phyloP scores from a whole-genome alignment of 2,329 filamentous ascomycete species.

The Drechslerella stenobrocha region DNA sequence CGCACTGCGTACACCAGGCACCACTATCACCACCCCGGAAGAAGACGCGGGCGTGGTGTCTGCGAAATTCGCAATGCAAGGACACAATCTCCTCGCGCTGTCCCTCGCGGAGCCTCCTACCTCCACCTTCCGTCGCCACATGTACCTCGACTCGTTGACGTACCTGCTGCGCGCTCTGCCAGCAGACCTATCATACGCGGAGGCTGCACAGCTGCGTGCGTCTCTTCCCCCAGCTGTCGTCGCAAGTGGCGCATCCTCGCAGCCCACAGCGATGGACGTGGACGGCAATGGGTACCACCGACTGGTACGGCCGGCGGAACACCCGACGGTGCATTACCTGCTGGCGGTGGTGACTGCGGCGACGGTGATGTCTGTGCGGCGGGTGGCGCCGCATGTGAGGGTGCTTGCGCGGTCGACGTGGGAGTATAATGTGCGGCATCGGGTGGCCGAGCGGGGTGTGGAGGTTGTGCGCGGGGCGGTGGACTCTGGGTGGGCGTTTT shows the following conservation, averaged over 20 bases:
- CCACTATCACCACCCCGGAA: background rate
- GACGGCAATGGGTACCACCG: background rate
- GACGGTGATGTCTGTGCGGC: slow-evolving; percentile 33
- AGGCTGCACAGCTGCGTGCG: slow-evolving; percentile 34
- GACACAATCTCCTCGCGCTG: slow-evolving; percentile 34
- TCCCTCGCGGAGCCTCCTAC: slow-evolving; percentile 40
- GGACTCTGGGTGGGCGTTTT: slow-evolving; percentile 30
- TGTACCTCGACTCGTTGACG: slow-evolving; percentile 45
- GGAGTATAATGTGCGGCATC: slow-evolving; percentile 41
- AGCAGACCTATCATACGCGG: slow-evolving; percentile 22
- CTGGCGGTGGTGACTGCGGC: slow-evolving; percentile 24
- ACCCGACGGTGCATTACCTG: slow-evolving; percentile 40
- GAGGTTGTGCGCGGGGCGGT: slow-evolving; percentile 20
- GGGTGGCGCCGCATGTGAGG: slow-evolving; percentile 38
- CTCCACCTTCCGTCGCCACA: slow-evolving; percentile 31
- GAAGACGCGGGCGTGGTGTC: slow-evolving; percentile 34
- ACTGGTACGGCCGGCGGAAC: slow-evolving; percentile 4
- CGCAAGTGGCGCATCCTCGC: slow-evolving; percentile 22
- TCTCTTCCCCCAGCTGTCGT: slow-evolving; percentile 17
- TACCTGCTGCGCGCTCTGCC: slow-evolving; percentile 39
- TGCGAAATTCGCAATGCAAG: slow-evolving; percentile 44
- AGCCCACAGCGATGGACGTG: background rate
- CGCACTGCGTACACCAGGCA: too few relatives aligned
- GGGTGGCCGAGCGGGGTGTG: slow-evolving; percentile 27
- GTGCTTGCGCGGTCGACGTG: slow-evolving; percentile 32